A percentile compares a stretch with the other conserved stretches of the same genome.
Evolutionary conservation across 2,329 filamentous ascomycete species (phyloP).

Genomic region (Endoconidiophora laricicola): DNA sequence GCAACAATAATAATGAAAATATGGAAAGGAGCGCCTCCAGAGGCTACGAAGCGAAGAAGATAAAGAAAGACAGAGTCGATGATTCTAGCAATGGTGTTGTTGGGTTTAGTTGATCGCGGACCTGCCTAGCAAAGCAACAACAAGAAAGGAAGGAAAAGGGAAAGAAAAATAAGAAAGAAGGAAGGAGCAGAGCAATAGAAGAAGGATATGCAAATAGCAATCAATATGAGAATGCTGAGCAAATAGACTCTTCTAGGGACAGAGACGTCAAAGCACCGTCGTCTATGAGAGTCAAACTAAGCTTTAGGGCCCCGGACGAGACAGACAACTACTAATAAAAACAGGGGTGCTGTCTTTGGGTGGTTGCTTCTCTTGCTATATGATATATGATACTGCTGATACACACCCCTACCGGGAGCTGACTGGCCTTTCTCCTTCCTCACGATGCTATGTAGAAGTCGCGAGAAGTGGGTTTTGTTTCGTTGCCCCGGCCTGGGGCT

Average conservation of each 20-base stretch:
- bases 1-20: constrained; percentile 1
- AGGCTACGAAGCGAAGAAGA: constrained; percentile 9
- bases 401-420: no score
- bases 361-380: no score
- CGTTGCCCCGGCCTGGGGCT: no score
- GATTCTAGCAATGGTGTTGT: not conserved
- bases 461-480: no score
- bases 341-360: no score
- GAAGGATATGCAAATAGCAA: not conserved
- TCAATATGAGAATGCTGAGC: not conserved
- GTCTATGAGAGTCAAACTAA: no score
- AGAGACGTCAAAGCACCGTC: not conserved
- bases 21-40: constrained; percentile 1
- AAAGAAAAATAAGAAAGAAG: constrained; percentile 13
- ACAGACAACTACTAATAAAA: no score
- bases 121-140: constrained; percentile 5
- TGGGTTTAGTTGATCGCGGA: constrained; percentile 4
- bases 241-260: not conserved
- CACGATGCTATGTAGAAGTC: no score
- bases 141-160: not conserved
- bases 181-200: constrained; percentile 10
- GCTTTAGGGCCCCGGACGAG: no score
- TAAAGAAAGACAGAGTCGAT: constrained; percentile 13
- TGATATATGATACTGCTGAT: no score
- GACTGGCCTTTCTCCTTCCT: no score